Conservation (phyloP, 2,329 filamentous ascomycete species). For the Trichoderma breve region DNA sequence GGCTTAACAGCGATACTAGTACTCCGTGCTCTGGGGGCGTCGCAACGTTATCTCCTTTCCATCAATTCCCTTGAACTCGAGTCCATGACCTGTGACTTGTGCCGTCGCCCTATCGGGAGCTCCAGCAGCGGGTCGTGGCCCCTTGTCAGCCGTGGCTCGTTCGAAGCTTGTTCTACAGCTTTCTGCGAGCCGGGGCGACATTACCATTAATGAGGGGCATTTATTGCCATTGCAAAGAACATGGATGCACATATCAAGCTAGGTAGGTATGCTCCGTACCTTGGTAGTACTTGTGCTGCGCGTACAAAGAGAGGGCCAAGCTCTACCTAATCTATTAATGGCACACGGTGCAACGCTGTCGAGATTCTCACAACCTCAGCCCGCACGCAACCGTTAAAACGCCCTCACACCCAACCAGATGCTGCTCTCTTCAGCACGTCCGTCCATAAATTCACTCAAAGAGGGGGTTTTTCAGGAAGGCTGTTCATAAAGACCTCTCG, state of each 20-base stretch:
- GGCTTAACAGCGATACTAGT: slow-evolving; percentile 7
- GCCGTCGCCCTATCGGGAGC: slow-evolving; percentile 10
- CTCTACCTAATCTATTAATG: background rate
- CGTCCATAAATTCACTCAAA: slow-evolving; percentile 18
- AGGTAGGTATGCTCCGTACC: background rate
- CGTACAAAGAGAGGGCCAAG: background rate
- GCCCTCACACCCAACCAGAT: slow-evolving; percentile 7
- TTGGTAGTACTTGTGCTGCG: background rate
- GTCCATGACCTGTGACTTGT: background rate
- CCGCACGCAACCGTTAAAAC: background rate
- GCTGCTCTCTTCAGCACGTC: background rate
- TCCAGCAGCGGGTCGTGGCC: slow-evolving; percentile 20
- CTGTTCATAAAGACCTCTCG: background rate
- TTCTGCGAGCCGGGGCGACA: background rate
- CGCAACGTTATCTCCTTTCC: slow-evolving; percentile 16
- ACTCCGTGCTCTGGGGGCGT: background rate
- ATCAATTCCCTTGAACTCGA: background rate
- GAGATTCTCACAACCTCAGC: slow-evolving; percentile 15
- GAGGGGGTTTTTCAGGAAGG: background rate
- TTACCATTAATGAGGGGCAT: slow-evolving; percentile 1
- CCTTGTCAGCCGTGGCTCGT: slow-evolving; percentile 15
- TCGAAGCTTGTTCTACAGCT: slow-evolving; percentile 14
- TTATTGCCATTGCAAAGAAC: background rate
- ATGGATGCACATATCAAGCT: background rate
- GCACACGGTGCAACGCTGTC: slow-evolving; percentile 7